Conservation (phyloP, 139 green algal genomes). For the Chlorella vulgaris region DNA sequence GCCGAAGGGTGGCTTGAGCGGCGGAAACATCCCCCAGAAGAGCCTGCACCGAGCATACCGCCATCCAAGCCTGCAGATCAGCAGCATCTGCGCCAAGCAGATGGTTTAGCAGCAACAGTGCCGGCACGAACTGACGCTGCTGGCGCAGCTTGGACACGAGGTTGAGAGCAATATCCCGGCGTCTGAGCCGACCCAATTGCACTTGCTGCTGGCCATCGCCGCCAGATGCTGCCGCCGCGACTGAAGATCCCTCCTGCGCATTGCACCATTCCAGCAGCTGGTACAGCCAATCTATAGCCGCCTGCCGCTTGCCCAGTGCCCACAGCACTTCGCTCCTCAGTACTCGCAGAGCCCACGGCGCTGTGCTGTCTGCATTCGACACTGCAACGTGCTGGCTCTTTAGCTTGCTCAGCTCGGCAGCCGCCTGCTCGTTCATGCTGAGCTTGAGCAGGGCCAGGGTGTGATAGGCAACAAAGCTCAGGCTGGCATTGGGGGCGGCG, state of each 20-base stretch:
- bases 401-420: conserved; percentile 27
- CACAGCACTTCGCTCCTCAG: conserved; percentile 27
- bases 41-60: conserved; percentile 36
- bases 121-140: background rate
- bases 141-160: conserved; percentile 14
- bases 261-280: conserved; percentile 39
- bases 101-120: conserved; percentile 14
- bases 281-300: conserved; percentile 16
- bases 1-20: conserved; percentile 23
- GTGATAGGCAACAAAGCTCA: conserved; percentile 8
- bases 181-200: background rate
- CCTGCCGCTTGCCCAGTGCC: conserved; percentile 1
- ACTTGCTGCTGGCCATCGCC: background rate
- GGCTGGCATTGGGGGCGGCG: background rate
- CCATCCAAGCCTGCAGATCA: background rate
- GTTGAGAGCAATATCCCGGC: background rate
- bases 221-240: background rate
- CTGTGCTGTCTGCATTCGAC: too few species aligned
- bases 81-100: background rate
- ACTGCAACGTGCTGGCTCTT: too few species aligned
- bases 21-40: conserved; percentile 37
- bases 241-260: background rate
- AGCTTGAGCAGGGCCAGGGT: conserved; percentile 23
- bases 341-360: conserved; percentile 46
- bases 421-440: conserved; percentile 6